A percentile compares a stretch with the other conserved stretches of the same genome.
phyloP scores from a whole-genome alignment of 2,329 filamentous ascomycete species.

The Phyllosticta paracitricarpa region DNA sequence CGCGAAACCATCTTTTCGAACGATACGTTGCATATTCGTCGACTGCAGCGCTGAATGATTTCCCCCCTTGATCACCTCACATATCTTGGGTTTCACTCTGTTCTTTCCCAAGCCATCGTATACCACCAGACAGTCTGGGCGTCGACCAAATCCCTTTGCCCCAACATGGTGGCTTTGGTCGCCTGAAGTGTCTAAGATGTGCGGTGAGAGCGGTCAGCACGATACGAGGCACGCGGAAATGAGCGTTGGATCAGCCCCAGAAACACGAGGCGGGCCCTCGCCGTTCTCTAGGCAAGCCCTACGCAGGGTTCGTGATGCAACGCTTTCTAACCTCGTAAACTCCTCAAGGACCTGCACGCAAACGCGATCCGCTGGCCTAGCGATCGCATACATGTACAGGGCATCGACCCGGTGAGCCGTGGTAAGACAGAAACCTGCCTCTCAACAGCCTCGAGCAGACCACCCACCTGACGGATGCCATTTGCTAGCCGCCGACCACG shows the following conservation, averaged over 20 bases:
- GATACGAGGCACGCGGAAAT: not conserved
- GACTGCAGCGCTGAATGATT: not conserved
- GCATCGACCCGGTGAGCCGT: slow-evolving; percentile 36
- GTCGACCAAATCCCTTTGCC: not conserved
- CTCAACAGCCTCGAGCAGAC: not conserved
- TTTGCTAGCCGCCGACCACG: slow-evolving; percentile 20
- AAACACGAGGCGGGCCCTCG: not conserved
- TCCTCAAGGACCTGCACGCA: slow-evolving; percentile 14
- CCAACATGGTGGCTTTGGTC: not conserved
- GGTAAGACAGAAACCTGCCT: slow-evolving; percentile 10
- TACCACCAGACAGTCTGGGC: not conserved
- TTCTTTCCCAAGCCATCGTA: not conserved
- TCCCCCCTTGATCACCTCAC: not conserved
- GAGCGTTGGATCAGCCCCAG: not conserved
- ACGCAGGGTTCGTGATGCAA: slow-evolving; percentile 14
- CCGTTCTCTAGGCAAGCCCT: slow-evolving; percentile 11
- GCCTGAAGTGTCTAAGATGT: not conserved
- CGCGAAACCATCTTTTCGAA: not conserved
- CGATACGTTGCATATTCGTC: not conserved
- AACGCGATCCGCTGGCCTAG: slow-evolving; percentile 35
- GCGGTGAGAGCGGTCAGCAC: not conserved
- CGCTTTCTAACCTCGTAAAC: not conserved
- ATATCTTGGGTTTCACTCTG: not conserved
- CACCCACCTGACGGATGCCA: not conserved
- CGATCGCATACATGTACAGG: slow-evolving; percentile 31